Conservation (phyloP, 1,284 basidiomycete species). For the Ustilago trichophora region DNA sequence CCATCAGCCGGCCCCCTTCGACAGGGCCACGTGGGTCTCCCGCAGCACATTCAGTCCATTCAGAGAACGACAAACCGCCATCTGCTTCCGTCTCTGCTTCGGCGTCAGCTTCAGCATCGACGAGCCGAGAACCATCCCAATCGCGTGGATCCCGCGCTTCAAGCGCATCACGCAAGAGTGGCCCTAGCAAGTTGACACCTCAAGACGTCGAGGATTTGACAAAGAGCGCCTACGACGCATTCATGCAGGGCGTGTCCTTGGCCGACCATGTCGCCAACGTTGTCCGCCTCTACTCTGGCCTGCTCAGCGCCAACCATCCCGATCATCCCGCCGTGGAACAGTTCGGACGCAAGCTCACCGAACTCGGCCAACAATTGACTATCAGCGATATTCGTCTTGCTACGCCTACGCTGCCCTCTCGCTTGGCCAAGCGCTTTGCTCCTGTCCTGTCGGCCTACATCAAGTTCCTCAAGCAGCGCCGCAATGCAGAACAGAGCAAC, state of each 20-base stretch:
- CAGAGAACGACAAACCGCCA: too few species aligned
- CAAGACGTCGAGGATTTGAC: not conserved
- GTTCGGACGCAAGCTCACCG: slow-evolving; percentile 2
- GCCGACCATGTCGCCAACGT: slow-evolving; percentile 5
- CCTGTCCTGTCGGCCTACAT: too few species aligned
- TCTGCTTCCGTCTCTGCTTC: too few species aligned
- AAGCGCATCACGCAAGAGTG: not conserved
- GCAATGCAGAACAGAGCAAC: too few species aligned
- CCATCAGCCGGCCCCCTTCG: slow-evolving; percentile 4
- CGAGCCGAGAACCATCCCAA: slow-evolving; percentile 3
- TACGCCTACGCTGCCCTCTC: slow-evolving; percentile 2
- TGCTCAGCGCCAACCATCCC: not conserved
- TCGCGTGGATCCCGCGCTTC: slow-evolving; percentile 1
- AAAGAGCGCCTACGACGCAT: not conserved
- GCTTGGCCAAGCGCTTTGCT: not conserved
- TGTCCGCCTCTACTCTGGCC: slow-evolving; percentile 1
- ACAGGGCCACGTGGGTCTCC: not conserved
- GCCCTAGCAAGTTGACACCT: not conserved
- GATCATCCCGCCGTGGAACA: slow-evolving; percentile 4
- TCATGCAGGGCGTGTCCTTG: slow-evolving; percentile 1
- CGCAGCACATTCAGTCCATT: too few species aligned
- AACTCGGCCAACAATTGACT: not conserved
- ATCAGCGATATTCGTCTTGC: not conserved
- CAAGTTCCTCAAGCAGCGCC: too few species aligned
- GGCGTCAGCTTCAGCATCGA: not conserved